Evolutionary conservation across 768 basidiomycete genomes (phyloP), one percentile per base, ranked within the genome.

Genomic region (Amanita rimosa): DNA sequence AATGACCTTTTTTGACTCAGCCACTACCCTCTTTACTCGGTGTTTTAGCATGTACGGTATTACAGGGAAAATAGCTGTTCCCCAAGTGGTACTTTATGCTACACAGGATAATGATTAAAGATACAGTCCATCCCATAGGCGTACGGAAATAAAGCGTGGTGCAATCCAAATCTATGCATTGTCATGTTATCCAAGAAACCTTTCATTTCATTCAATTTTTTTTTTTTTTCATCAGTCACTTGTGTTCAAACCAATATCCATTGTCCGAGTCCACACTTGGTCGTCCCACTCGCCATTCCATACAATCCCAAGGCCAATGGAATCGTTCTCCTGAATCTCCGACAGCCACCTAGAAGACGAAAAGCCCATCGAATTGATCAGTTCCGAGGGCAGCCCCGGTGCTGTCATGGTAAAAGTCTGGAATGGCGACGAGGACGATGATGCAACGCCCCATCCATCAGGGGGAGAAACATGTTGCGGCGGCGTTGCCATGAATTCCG

Each of bases 271-370:
- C 27, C 47, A 48, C 27, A 33, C 29, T 14, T 43, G 38, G 21
- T 56, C 56, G 14, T 55, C 51, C 54, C 54, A 57, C 31, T 48
- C 47, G 1, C 53, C 53, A 1, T 56, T 53, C 57, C 55, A 58
- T 9, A 39, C 39, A 44, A 43, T 33, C 21, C 48, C 51, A 35
- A 52, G 14, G 24, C 53, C 29, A 29, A 48, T 36, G 14, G 51
- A 48, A 42, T 47, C 47, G 36, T 27, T 47, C 27, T 48, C 47
- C 26, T 29, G 39, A 19, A 26, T 13, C 10, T 48, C 47, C 10
- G 47, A 21, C 14, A 40, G 31, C 37, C 51, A 48, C 34, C 41
- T 42, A 7, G 47, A 16, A 9, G 51, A 40, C 2, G 35, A 31
- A 42, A 48, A 42, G 5, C n/a, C 48, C 22, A 37, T 51, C 10